Base-by-base conservation (phyloP, 2,329 filamentous ascomycete genomes). In the Hawksworthiomyces lignivorus region DNA sequence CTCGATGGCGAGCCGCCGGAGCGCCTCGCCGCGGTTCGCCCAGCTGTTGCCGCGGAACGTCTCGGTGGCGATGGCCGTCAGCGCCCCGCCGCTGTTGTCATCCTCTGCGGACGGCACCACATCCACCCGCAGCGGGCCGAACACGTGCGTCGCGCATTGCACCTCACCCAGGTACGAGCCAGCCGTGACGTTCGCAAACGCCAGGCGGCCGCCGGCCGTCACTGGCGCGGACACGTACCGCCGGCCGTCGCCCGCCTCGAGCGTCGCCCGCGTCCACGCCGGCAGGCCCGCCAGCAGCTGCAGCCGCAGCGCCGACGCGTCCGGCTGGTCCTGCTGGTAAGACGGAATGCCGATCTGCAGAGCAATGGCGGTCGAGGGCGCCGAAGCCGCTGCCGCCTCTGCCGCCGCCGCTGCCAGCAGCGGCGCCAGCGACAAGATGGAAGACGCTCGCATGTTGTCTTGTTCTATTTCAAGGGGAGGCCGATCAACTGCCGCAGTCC, bases 31-130 rank as follows among this genome's bases (percentile, higher is more conserved):
- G 56, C 80, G 84, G 59, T 95, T 94, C 15, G 72, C 79, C 88
- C 90, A 96, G 52, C 92, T 85, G 54, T 94, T 90, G 1, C 87
- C 88, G 36, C 87, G 72, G 59, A 82, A 94, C 20, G 87, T 94
- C 68, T 90, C 85, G 82, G 85, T 92, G 21, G 80, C 80, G 31
- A 72, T 65, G 4, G 87, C 69, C 35, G 71, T 60, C 29, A 68
- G 62, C 39, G 31, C 55, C 4, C 49, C 50, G 39, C 55, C 56
- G 34, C 53, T 52, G 26, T 21, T 21, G 40, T 29, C 29, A 9
- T 4, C 31, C 5, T 8, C 27, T 4, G 11, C 33, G 17, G 31
- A 19, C 11, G 11, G 19, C 3, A 55, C 52, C 15, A 92, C 75
- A 57, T 97, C 92, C 22, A 97, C 75, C 33, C 90, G 74, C 60